Conservation (phyloP, 1,139 yeast genomes). For the Sugiyamaella neomexicana region DNA sequence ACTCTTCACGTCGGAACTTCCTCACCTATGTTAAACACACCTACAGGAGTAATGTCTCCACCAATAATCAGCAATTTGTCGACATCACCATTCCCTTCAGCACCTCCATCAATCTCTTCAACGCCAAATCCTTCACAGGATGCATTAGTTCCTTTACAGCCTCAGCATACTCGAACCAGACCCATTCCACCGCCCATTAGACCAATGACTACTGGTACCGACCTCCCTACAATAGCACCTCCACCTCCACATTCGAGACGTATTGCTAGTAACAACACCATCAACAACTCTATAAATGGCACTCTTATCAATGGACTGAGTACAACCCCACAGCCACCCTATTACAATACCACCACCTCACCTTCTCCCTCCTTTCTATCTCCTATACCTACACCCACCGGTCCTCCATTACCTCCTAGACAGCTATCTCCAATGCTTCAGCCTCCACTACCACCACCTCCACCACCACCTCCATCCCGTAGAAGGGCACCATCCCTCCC, state of each 20-base stretch:
- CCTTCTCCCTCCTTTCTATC: conserved; percentile 7
- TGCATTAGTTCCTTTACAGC: conserved; percentile 4
- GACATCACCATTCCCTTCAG: conserved; percentile 2
- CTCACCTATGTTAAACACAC: conserved; percentile 2
- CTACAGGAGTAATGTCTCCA: not conserved
- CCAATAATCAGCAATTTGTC: not conserved
- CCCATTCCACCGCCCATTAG: conserved; percentile 22
- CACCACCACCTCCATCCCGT: conserved; percentile 27
- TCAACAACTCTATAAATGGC: conserved; percentile 6
- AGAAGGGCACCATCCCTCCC: conserved; percentile 32
- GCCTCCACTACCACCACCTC: conserved; percentile 6
- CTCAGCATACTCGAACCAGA: conserved; percentile 14
- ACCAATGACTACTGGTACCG: conserved; percentile 13
- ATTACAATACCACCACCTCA: conserved; percentile 10
- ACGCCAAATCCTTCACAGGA: conserved; percentile 2
- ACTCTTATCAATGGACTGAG: conserved; percentile 8
- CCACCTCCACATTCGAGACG: conserved; percentile 31
- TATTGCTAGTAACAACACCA: conserved; percentile 15
- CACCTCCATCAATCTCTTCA: conserved; percentile 14
- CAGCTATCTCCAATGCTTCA: conserved; percentile 11
- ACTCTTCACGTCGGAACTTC: not conserved
- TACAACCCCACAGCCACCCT: conserved; percentile 11
- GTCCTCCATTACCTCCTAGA: conserved; percentile 23
- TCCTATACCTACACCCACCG: conserved; percentile 6
- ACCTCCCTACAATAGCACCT: conserved; percentile 26